These are phyloP conservation scores for Colletotrichum tabaci DNA, from an alignment of 2,329 filamentous ascomycete species.

Conservation along the genomic window DNA sequence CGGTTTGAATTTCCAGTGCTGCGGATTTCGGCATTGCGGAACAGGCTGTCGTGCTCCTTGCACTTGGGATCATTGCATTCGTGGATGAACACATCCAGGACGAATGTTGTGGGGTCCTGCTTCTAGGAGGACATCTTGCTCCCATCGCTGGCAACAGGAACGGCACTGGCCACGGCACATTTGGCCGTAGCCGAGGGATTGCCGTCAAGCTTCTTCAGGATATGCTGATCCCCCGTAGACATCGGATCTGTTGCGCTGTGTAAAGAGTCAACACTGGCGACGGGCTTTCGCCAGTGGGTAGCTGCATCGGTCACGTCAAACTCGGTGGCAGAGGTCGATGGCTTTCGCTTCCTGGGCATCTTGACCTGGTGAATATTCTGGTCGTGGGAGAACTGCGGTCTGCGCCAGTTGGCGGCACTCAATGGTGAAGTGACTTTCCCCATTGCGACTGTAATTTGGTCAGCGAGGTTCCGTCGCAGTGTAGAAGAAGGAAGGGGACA, in stretches of 20 bases:
- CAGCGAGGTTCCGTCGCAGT: neutral
- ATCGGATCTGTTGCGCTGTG: slow-evolving; percentile 9
- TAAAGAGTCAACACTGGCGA: slow-evolving; percentile 17
- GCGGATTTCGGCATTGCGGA: slow-evolving; percentile 37
- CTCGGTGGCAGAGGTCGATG: slow-evolving; percentile 6
- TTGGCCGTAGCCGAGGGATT: neutral
- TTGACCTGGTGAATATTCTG: neutral
- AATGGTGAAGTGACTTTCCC: slow-evolving; percentile 21
- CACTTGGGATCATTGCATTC: slow-evolving; percentile 26
- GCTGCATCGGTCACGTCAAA: slow-evolving; percentile 23
- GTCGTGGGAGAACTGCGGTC: neutral
- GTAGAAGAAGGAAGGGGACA: neutral
- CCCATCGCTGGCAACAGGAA: neutral
- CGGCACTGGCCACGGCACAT: neutral
- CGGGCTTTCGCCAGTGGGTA: slow-evolving; percentile 24
- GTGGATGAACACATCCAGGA: slow-evolving; percentile 36
- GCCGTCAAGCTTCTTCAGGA: neutral
- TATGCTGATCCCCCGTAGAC: neutral
- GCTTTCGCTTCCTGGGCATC: slow-evolving; percentile 12
- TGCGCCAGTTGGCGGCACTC: slow-evolving; percentile 30
- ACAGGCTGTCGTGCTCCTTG: slow-evolving; percentile 13
- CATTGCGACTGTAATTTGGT: neutral
- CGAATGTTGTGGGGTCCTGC: slow-evolving; percentile 17
- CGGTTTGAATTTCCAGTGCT: slow-evolving; percentile 34
- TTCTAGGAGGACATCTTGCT: slow-evolving; percentile 17